Evolutionary conservation across 2,329 filamentous ascomycete genomes (phyloP).

Genomic region (Diplodia corticola): DNA sequence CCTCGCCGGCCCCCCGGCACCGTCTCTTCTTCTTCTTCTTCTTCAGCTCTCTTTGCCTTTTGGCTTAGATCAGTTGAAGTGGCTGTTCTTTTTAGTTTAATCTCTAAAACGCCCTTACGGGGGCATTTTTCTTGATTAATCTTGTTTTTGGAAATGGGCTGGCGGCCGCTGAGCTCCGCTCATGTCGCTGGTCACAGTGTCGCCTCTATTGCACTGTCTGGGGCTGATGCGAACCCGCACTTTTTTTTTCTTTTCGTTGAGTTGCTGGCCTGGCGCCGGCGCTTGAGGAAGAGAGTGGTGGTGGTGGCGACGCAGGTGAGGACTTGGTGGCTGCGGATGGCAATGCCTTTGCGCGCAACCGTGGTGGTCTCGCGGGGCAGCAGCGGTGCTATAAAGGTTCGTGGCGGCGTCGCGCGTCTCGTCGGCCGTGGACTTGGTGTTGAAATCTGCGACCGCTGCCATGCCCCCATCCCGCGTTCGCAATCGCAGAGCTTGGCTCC

Average conservation of each 20-base stretch:
- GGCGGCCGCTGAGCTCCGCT: not conserved
- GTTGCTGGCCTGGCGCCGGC: not conserved
- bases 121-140: not conserved
- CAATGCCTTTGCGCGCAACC: not conserved
- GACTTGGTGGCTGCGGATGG: not conserved
- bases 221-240: not conserved
- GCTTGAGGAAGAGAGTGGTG: not conserved
- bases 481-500: too few species aligned
- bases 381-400: too few species aligned
- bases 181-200: not conserved
- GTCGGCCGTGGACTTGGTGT: too few species aligned
- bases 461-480: too few species aligned
- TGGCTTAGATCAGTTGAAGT: not conserved
- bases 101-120: not conserved
- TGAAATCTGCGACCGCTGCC: too few species aligned
- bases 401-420: too few species aligned
- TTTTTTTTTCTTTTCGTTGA: not conserved
- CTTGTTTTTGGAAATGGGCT: not conserved
- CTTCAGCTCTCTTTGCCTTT: constrained; percentile 8
- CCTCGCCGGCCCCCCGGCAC: too few species aligned
- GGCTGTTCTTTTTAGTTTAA: not conserved
- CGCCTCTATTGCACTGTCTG: not conserved
- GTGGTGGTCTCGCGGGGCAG: not conserved
- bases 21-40: not conserved
- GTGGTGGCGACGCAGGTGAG: too few species aligned